Evolutionary conservation across 345 rosid genomes (phyloP).

Genomic region (Gossypium ekmanianum): DNA sequence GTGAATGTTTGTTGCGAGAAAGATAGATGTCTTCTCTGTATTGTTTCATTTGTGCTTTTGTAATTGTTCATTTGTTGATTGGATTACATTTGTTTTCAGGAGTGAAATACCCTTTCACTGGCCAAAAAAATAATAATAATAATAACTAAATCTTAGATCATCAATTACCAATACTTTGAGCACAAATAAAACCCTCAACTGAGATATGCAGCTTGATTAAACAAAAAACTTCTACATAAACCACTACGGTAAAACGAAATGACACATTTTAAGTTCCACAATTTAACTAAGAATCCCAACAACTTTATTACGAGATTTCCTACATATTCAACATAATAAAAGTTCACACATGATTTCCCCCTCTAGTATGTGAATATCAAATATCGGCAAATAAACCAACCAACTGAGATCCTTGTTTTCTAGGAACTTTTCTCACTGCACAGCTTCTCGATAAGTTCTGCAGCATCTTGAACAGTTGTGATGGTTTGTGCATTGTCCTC

Average conservation of each 20-base stretch:
- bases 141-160: too few species aligned
- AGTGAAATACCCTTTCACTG: too few species aligned
- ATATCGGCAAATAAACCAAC: neutral
- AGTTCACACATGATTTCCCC: neutral
- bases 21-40: too few species aligned
- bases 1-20: too few species aligned
- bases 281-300: neutral
- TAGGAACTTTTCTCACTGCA: neutral
- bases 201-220: too few species aligned
- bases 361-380: neutral
- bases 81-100: too few species aligned
- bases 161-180: too few species aligned
- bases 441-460: neutral
- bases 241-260: neutral
- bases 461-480: conserved; percentile 2
- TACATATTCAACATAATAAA: neutral
- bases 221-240: neutral
- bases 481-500: neutral
- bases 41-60: too few species aligned
- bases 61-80: too few species aligned
- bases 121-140: too few species aligned
- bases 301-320: neutral
- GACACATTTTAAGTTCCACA: neutral
- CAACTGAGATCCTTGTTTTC: neutral
- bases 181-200: too few species aligned